Evolutionary conservation across 1,284 basidiomycete genomes (phyloP).

Genomic region (Leccinum subfulvum): DNA sequence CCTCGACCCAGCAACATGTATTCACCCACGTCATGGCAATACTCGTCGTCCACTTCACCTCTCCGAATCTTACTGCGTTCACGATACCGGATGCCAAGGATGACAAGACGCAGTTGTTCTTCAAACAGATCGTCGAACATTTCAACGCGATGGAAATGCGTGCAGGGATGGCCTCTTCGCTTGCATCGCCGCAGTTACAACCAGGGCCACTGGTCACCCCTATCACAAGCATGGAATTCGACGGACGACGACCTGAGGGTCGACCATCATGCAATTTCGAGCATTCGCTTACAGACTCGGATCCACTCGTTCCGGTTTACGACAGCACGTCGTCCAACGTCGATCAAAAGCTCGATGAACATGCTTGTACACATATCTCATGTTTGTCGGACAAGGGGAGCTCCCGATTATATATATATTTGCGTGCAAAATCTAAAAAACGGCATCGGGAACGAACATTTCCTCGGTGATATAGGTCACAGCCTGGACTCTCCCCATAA

Average conservation of each 20-base stretch:
- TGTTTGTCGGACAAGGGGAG: too few species aligned
- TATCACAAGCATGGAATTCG: constrained; percentile 20
- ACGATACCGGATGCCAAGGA: constrained; percentile 43
- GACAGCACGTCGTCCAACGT: constrained; percentile 7
- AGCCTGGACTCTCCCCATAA: too few species aligned
- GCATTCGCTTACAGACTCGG: neutral
- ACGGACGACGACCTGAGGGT: constrained; percentile 12
- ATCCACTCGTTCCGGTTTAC: constrained; percentile 13
- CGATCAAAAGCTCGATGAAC: neutral
- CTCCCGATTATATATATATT: too few species aligned
- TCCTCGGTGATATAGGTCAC: too few species aligned
- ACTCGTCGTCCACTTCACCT: constrained; percentile 27
- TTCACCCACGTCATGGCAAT: constrained; percentile 31
- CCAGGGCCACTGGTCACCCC: constrained; percentile 20
- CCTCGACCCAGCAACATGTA: constrained; percentile 8
- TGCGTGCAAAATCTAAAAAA: too few species aligned
- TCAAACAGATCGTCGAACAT: constrained; percentile 79
- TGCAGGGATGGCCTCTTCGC: constrained; percentile 26
- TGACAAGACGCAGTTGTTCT: constrained; percentile 73
- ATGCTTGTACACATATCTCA: too few species aligned
- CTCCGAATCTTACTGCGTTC: constrained; percentile 39
- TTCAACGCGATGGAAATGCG: constrained; percentile 66
- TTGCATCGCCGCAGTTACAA: constrained; percentile 22
- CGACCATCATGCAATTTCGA: constrained; percentile 10
- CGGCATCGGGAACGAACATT: too few species aligned